Evolutionary conservation across 1,139 yeast species (phyloP), one percentile per base, ranked within the genome.

Genomic region (Hansenula lynferdii): DNA sequence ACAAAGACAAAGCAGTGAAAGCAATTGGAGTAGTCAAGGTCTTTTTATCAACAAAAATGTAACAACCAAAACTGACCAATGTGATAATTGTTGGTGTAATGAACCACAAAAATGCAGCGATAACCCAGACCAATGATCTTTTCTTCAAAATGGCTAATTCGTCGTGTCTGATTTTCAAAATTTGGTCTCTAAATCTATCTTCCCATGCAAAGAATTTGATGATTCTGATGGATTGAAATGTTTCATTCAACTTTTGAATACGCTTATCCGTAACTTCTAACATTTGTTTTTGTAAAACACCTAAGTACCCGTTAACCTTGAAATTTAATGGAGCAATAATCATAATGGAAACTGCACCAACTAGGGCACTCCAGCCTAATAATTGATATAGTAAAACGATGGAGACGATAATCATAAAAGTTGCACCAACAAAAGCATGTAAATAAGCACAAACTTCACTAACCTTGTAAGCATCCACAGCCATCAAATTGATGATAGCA

Each of bases 151-250:
- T 65, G 19, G 55, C 45, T 45, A 90, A 62, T 61, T 92, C 98
- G 40, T 80, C 77, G 28, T 73, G 73, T 68, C 98, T 81, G 40
- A 89, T 70, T 27, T 75, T 70, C 63, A 79, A 64, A 42, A 92
- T 85, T 32, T 77, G 78, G 39, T 81, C 77, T 48, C 77, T 80
- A 60, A 92, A 90, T 53, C 84, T 83, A 33, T 77, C 74, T 63
- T 92, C 98, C 97, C 98, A 92, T 6, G 96, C 96, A 60, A 92
- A 92, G 56, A 85, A 89, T 63, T 92, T 92, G 67, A 92, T 83
- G 53, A 92, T 87, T 61, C 97, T 77, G 47, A 92, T 90, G 50
- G 94, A 84, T 62, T 85, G 95, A 52, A 92, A 78, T n/a, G 95
- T 77, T 64, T 92, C 98, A 58, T 89, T 92, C 53, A 92, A 74